Conservation (phyloP, 2,329 filamentous ascomycete species). For the Anisogramma anomala region DNA sequence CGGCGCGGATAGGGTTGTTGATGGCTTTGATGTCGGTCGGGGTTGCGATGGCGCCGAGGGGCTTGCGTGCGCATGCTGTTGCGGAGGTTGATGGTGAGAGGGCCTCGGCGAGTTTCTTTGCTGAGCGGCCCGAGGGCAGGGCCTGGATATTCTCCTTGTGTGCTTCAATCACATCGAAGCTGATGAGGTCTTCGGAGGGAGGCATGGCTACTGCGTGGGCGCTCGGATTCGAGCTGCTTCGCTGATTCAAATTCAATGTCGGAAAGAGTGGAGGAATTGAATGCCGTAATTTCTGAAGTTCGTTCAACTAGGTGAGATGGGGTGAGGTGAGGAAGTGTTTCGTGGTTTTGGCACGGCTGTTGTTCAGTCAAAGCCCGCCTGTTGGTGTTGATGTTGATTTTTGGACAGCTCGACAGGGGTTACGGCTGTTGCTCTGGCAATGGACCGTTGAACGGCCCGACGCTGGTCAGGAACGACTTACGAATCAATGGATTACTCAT, state of each 20-base stretch:
- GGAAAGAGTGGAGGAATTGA: slow-evolving; percentile 6
- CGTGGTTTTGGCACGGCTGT: not conserved
- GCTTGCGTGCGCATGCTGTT: slow-evolving; percentile 27
- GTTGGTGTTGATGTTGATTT: too few species aligned
- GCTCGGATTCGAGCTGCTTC: slow-evolving; percentile 11
- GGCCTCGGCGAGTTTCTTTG: slow-evolving; percentile 72
- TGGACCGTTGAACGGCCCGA: not conserved
- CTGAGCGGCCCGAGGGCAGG: slow-evolving; percentile 75
- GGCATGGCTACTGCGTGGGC: slow-evolving; percentile 31
- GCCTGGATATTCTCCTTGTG: slow-evolving; percentile 98
- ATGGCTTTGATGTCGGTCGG: slow-evolving; percentile 63
- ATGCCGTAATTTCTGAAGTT: slow-evolving; percentile 3
- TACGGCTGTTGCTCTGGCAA: slow-evolving; percentile 15
- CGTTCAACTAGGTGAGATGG: slow-evolving; percentile 1
- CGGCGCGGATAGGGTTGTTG: slow-evolving; percentile 67
- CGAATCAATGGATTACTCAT: too few species aligned
- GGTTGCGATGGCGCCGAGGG: slow-evolving; percentile 44
- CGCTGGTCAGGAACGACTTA: too few species aligned
- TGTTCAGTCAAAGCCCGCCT: slow-evolving; percentile 9
- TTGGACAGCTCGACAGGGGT: slow-evolving; percentile 5
- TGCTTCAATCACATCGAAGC: slow-evolving; percentile 87
- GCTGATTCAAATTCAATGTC: slow-evolving; percentile 8
- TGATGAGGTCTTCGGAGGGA: slow-evolving; percentile 42
- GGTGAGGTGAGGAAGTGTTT: not conserved
- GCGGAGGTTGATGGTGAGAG: slow-evolving; percentile 50